phyloP scores from a whole-genome alignment of 2,329 filamentous ascomycete genomes.

The Sodiomyces alkalinus region DNA sequence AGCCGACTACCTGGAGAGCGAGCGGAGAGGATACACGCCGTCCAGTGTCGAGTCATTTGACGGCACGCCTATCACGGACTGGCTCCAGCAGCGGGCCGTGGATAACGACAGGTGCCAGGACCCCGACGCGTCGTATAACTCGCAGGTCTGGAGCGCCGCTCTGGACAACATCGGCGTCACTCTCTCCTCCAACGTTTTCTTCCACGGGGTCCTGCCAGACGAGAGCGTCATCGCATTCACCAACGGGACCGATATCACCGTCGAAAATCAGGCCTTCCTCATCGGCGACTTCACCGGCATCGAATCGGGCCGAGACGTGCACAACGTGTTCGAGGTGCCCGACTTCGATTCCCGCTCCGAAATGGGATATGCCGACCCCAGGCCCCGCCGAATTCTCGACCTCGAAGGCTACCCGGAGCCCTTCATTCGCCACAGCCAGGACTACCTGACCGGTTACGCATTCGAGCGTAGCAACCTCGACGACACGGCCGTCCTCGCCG shows the following conservation, averaged over 20 bases:
- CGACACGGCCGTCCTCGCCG: slow-evolving; percentile 6
- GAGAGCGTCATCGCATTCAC: slow-evolving; percentile 6
- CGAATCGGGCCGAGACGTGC: slow-evolving; percentile 3
- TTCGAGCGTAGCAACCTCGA: slow-evolving; percentile 1
- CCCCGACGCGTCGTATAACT: slow-evolving; percentile 8
- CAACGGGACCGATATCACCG: slow-evolving; percentile 4
- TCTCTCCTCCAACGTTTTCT: neutral
- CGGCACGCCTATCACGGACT: slow-evolving; percentile 1
- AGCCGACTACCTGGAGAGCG: slow-evolving; percentile 6
- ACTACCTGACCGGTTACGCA: slow-evolving; percentile 6
- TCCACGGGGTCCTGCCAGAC: slow-evolving; percentile 4
- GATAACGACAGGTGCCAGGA: slow-evolving; percentile 7
- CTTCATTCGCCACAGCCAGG: slow-evolving; percentile 3
- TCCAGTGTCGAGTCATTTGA: slow-evolving; percentile 5
- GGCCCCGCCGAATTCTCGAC: too few species aligned
- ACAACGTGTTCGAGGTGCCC: slow-evolving; percentile 5
- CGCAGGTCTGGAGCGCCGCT: slow-evolving; percentile 4
- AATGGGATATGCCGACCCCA: too few species aligned
- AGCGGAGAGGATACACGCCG: slow-evolving; percentile 1
- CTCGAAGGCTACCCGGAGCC: slow-evolving; percentile 5
- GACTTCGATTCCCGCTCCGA: slow-evolving; percentile 1
- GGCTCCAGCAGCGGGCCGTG: slow-evolving; percentile 6
- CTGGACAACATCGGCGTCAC: slow-evolving; percentile 2
- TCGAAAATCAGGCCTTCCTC: slow-evolving; percentile 5
- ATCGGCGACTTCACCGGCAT: slow-evolving; percentile 5